Evolutionary conservation across 495 filamentous ascomycete species (phyloP).

Genomic region (Xylona heveae): DNA sequence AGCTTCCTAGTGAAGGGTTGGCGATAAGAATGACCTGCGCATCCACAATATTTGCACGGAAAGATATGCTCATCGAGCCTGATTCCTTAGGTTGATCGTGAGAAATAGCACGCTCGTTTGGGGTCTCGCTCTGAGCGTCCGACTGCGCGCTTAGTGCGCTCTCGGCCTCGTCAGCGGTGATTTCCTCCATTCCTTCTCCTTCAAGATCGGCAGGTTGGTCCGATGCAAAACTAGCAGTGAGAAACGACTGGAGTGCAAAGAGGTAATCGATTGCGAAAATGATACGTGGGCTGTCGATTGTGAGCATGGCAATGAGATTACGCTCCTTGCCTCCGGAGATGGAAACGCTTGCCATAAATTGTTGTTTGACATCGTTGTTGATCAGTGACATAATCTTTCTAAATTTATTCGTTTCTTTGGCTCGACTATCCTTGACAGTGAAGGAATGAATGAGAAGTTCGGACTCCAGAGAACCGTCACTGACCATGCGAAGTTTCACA

Average conservation of each 20-base stretch:
- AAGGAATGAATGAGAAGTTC: conserved; percentile 89
- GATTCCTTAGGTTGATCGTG: conserved; percentile 14
- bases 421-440: conserved; percentile 78
- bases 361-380: conserved; percentile 81
- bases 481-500: conserved; percentile 86
- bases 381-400: conserved; percentile 94
- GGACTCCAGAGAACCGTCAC: conserved; percentile 76
- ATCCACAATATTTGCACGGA: conserved; percentile 83
- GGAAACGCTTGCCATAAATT: conserved; percentile 90
- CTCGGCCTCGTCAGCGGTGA: conserved; percentile 39
- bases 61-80: conserved; percentile 52
- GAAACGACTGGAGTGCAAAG: conserved; percentile 69
- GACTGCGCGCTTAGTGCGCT: conserved; percentile 13
- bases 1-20: conserved; percentile 71
- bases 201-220: conserved; percentile 35
- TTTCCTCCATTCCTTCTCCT: conserved; percentile 30
- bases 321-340: conserved; percentile 72
- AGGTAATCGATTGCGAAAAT: conserved; percentile 93
- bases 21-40: conserved; percentile 91
- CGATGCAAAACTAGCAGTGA: conserved; percentile 41
- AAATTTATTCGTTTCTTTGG: conserved; percentile 78
- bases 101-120: conserved; percentile 7
- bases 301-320: conserved; percentile 74
- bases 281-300: conserved; percentile 86
- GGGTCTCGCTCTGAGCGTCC: too few relatives aligned